Evolutionary conservation across 768 basidiomycete genomes (phyloP).

Genomic region (Polyporus arcularius): DNA sequence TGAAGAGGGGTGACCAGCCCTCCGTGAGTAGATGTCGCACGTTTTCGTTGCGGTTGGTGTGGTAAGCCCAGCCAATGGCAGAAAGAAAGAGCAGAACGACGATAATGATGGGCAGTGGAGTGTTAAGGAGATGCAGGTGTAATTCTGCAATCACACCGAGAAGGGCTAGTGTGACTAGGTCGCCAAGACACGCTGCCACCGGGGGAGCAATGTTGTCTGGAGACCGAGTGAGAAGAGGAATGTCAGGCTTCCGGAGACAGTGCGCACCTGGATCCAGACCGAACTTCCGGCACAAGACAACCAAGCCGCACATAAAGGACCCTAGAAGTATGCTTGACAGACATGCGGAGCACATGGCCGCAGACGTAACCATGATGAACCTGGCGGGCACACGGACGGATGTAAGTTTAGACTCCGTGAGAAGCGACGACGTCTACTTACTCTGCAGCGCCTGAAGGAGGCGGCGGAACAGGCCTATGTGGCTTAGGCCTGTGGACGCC

Average conservation of each 20-base stretch:
- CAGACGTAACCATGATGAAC: constrained; percentile 73
- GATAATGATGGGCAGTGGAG: constrained; percentile 61
- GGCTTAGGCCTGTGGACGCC: constrained; percentile 18
- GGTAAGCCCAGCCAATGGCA: constrained; percentile 48
- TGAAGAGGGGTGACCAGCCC: constrained; percentile 90
- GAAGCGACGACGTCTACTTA: constrained; percentile 10
- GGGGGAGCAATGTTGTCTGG: constrained; percentile 96
- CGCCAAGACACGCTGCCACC: constrained; percentile 89
- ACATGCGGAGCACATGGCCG: constrained; percentile 80
- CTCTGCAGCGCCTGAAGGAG: constrained; percentile 37
- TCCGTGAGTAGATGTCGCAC: constrained; percentile 73
- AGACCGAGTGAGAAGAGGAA: too few relatives aligned
- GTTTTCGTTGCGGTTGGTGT: constrained; percentile 65
- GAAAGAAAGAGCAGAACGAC: constrained; percentile 51
- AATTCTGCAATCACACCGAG: constrained; percentile 72
- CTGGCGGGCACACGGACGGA: constrained; percentile 38
- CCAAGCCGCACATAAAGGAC: constrained; percentile 87
- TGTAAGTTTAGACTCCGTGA: not conserved
- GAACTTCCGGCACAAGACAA: constrained; percentile 74
- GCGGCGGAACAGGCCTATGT: constrained; percentile 10
- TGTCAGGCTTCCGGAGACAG: not conserved
- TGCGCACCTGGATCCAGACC: constrained; percentile 79
- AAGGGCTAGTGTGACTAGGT: constrained; percentile 86
- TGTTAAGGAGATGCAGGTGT: constrained; percentile 68
- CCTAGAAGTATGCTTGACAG: constrained; percentile 80